Conservation (phyloP, 768 basidiomycete genomes). For the Amanita inopinata region DNA sequence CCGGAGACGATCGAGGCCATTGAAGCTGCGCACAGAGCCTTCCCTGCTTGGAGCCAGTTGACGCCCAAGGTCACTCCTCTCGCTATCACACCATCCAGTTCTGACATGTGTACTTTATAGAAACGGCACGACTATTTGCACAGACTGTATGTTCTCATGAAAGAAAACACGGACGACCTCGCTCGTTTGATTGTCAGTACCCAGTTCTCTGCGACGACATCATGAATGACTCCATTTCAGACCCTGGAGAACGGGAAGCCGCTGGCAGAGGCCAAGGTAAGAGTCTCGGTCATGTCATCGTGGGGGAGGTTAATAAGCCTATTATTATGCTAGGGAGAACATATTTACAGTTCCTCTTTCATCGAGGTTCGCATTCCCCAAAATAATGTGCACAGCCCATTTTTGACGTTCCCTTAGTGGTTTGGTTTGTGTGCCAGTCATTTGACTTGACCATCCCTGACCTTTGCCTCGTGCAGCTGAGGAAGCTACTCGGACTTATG, state of each 20-base stretch:
- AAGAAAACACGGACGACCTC: conserved; percentile 80
- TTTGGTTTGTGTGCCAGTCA: conserved; percentile 56
- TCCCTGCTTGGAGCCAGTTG: conserved; percentile 79
- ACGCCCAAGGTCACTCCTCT: conserved; percentile 59
- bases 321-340: conserved; percentile 56
- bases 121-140: conserved; percentile 75
- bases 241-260: conserved; percentile 96
- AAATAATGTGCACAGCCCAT: background rate
- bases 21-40: conserved; percentile 67
- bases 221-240: conserved; percentile 26
- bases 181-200: conserved; percentile 69
- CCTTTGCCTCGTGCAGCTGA: conserved; percentile 47
- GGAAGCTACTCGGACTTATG: conserved; percentile 88
- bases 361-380: conserved; percentile 47
- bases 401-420: conserved; percentile 41
- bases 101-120: conserved; percentile 24
- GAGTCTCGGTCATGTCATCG: background rate
- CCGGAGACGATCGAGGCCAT: conserved; percentile 82
- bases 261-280: conserved; percentile 70
- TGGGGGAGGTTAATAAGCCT: background rate
- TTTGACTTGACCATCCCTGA: conserved; percentile 9
- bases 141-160: conserved; percentile 73
- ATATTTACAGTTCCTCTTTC: conserved; percentile 76
- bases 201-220: conserved; percentile 18
- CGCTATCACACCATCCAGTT: background rate